Conservation (phyloP, 352 stramenopile species). For the Aphanomyces stellatus region DNA sequence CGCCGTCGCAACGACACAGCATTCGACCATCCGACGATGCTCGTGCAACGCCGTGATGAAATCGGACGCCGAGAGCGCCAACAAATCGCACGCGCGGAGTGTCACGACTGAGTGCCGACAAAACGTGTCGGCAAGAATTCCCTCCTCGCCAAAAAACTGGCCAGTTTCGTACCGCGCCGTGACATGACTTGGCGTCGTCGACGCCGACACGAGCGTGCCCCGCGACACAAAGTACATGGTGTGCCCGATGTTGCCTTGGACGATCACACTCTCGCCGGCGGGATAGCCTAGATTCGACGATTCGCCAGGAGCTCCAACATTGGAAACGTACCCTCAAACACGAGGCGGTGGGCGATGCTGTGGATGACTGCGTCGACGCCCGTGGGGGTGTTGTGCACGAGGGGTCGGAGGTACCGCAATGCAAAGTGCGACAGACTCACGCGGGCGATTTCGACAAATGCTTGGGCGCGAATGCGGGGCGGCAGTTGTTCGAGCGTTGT, state of each 20-base stretch:
- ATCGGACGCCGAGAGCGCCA: neutral
- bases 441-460: neutral
- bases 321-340: neutral
- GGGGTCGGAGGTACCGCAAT: neutral
- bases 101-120: neutral
- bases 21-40: neutral
- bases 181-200: neutral
- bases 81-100: neutral
- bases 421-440: neutral
- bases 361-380: neutral
- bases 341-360: neutral
- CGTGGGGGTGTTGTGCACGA: neutral
- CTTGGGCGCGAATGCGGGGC: neutral
- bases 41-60: neutral
- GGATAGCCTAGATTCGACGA: neutral
- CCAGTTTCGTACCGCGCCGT: neutral
- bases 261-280: neutral
- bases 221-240: conserved; percentile 4
- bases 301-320: neutral
- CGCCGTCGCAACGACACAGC: neutral
- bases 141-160: conserved; percentile 3
- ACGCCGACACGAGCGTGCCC: neutral
- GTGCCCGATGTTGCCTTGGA: conserved; percentile 5
- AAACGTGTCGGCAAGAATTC: neutral
- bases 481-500: neutral